Conservation (phyloP, 108 stramenopile genomes). For the Skeletonema marinoi region DNA sequence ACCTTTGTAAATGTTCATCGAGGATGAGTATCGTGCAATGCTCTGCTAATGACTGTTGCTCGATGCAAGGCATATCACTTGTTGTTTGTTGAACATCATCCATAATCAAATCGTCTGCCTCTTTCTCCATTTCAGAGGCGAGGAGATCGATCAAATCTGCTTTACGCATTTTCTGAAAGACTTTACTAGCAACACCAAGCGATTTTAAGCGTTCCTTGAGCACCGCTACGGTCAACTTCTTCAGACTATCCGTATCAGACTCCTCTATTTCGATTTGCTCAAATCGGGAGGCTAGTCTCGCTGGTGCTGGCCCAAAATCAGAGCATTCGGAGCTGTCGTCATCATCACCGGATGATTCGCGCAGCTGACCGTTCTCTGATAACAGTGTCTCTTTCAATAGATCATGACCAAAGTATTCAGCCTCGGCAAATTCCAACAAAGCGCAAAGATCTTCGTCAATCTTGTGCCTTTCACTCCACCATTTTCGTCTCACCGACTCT, state of each 20-base stretch:
- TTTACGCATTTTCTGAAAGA: slow-evolving; percentile 54
- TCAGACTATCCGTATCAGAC: slow-evolving; percentile 9
- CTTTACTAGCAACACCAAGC: slow-evolving; percentile 20
- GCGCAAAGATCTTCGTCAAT: slow-evolving; percentile 61
- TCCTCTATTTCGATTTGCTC: slow-evolving; percentile 48
- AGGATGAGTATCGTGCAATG: slow-evolving; percentile 78
- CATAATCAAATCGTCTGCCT: not conserved
- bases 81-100: not conserved
- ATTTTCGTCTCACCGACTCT: slow-evolving; percentile 57
- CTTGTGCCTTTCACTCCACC: slow-evolving; percentile 74
- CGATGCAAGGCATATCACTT: not conserved
- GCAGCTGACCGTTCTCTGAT: slow-evolving; percentile 3
- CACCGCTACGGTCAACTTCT: slow-evolving; percentile 66
- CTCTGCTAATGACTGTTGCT: slow-evolving; percentile 7
- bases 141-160: slow-evolving; percentile 61
- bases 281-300: slow-evolving; percentile 70
- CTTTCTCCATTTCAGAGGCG: slow-evolving; percentile 34
- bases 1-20: slow-evolving; percentile 91
- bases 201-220: slow-evolving; percentile 54
- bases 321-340: slow-evolving; percentile 37
- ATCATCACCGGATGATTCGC: slow-evolving; percentile 22
- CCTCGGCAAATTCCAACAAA: slow-evolving; percentile 54
- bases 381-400: slow-evolving; percentile 16
- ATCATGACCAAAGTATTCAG: slow-evolving; percentile 42
- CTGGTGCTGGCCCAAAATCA: slow-evolving; percentile 28